Conservation (phyloP, 306 rosid species). For the Ormosia emarginata region DNA sequence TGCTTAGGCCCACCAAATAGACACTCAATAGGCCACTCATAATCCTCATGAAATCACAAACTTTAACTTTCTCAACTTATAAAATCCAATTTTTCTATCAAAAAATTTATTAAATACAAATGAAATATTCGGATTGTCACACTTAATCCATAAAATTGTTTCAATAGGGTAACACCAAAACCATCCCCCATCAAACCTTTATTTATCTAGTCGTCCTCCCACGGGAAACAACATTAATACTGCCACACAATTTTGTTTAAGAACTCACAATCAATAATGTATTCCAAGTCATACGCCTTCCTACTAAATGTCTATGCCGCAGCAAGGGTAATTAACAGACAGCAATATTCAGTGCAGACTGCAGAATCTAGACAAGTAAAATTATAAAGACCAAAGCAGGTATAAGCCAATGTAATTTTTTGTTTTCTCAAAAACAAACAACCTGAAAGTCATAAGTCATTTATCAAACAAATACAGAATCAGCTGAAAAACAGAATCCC, state of each 20-base stretch:
- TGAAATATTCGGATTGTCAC: background rate
- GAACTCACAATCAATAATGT: background rate
- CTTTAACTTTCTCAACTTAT: too few species aligned
- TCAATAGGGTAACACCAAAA: background rate
- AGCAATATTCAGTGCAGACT: background rate
- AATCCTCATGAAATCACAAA: background rate
- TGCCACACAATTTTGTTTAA: background rate
- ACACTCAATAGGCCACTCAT: background rate
- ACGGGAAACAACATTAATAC: background rate
- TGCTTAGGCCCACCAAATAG: background rate
- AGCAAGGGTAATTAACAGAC: background rate
- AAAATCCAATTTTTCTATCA: background rate
- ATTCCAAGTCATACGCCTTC: background rate
- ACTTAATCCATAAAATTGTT: background rate
- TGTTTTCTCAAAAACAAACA: background rate
- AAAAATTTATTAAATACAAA: too few species aligned
- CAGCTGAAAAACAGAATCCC: background rate
- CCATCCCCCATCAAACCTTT: background rate
- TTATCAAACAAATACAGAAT: conserved; percentile 16
- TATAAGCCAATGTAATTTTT: background rate
- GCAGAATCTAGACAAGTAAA: background rate
- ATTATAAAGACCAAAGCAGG: background rate
- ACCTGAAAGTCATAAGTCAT: background rate
- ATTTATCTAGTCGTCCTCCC: background rate
- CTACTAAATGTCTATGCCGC: background rate